Evolutionary conservation across 257 asterid species (phyloP).

Genomic region (Forsythia suspensa): DNA sequence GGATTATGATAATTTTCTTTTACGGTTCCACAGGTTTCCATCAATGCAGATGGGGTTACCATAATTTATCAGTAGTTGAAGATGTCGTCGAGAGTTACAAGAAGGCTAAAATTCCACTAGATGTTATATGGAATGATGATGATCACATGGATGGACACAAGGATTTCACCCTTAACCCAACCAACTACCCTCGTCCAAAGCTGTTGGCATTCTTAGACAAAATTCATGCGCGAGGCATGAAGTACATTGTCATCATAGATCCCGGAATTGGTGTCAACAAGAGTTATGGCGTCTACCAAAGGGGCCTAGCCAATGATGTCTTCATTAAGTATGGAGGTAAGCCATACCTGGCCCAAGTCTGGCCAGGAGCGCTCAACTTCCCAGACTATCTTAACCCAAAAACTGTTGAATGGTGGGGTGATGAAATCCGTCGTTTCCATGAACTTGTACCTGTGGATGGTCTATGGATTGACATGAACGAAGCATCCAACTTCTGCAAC

Average conservation of each 20-base stretch:
- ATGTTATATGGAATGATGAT: conserved; percentile 95
- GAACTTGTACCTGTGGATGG: conserved; percentile 92
- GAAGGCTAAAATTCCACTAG: conserved; percentile 84
- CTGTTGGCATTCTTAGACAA: conserved; percentile 70
- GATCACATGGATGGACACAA: conserved; percentile 98
- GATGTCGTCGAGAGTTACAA: conserved; percentile 82
- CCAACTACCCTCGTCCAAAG: conserved; percentile 74
- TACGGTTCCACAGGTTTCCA: conserved; percentile 73
- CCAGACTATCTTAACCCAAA: conserved; percentile 91
- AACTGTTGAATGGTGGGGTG: conserved; percentile 88
- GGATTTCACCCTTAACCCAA: conserved; percentile 87
- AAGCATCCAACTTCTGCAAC: conserved; percentile 76
- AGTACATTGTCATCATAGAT: conserved; percentile 80
- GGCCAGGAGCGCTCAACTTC: conserved; percentile 97
- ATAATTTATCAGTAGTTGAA: conserved; percentile 79
- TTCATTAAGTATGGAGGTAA: conserved; percentile 76
- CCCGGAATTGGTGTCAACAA: conserved; percentile 87
- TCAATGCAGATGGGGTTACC: conserved; percentile 99
- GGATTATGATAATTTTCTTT: not conserved
- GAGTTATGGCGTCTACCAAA: conserved; percentile 65
- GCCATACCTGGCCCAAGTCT: conserved; percentile 89
- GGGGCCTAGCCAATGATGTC: conserved; percentile 75
- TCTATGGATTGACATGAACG: conserved; percentile 96
- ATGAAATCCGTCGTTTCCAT: conserved; percentile 78
- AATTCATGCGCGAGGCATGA: conserved; percentile 84